Evolutionary conservation across 768 basidiomycete species (phyloP), one percentile per base, ranked within the genome.

Genomic region (Pleurotus citrinopileatus): DNA sequence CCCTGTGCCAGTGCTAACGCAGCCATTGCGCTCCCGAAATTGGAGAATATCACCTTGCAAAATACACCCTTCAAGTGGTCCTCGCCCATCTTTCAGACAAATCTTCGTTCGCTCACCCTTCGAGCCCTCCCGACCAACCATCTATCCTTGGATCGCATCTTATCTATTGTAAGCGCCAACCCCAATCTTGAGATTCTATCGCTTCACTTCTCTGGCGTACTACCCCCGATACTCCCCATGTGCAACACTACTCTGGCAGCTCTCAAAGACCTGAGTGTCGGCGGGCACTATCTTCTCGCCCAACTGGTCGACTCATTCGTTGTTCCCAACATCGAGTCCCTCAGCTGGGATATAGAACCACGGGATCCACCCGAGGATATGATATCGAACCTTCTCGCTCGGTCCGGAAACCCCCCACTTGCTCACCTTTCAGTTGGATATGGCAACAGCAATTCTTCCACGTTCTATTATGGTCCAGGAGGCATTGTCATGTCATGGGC

Each of bases 51-150:
- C 10, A 87, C 86, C 22, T 70, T 90, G 9, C 84, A 87, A 60
- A 78, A 87, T 57, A 79, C 84, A 3, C 87, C 89, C 0, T 89
- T 90, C 74, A 86, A 83, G 65, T 87, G 86, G 82, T 84, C 83
- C 2, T 86, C 87, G 0, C 85, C 89, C 1, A 81, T 90, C 70
- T 80, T 91, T 62, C 78, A 75, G 34, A 75, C 76, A 10, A 77
- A 79, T 52, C 71, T 90, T 10, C 76, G 73, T 37, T 74, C 77
- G 2, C 75, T 90, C 53, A 82, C 79, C 54, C 75, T 91, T 32
- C 84, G 83, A 23, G 78, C 86, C 0, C 80, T 89, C 8, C 84
- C 85, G 13, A 81, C 79, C 1, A 73, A 77, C 4, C 80, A 83
- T 57, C 71, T 87, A 29, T 80, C 86, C 0, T 67, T 91, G 13